Conservation (phyloP, 2,329 filamentous ascomycete genomes). For the Akanthomyces lecanii region DNA sequence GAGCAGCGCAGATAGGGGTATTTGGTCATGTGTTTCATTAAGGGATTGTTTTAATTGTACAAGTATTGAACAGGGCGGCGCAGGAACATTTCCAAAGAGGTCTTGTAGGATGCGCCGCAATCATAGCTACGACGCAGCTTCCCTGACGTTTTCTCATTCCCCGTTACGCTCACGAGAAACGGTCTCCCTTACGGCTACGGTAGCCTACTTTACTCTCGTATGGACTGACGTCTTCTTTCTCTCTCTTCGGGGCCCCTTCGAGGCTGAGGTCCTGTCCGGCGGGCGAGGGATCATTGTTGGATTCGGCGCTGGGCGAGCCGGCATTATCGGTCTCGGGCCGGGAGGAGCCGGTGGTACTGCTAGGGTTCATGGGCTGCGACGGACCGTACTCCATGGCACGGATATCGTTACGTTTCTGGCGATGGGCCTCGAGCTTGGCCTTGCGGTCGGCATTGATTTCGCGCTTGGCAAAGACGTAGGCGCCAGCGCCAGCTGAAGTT, state of each 20-base stretch:
- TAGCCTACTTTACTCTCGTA: conserved; percentile 80
- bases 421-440: conserved; percentile 62
- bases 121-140: background rate
- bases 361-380: conserved; percentile 33
- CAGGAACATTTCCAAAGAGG: background rate
- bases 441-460: conserved; percentile 88
- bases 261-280: conserved; percentile 75
- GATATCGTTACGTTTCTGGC: conserved; percentile 58
- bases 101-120: background rate
- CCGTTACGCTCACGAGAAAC: conserved; percentile 56
- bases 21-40: conserved; percentile 7
- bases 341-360: conserved; percentile 22
- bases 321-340: conserved; percentile 43
- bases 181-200: conserved; percentile 75
- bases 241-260: conserved; percentile 59
- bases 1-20: background rate
- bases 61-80: background rate
- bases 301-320: conserved; percentile 66
- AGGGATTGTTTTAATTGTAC: background rate
- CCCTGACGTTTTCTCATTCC: background rate
- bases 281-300: conserved; percentile 74
- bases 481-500: conserved; percentile 71
- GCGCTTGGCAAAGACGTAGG: conserved; percentile 94
- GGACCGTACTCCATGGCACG: conserved; percentile 50
- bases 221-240: conserved; percentile 65